These are phyloP conservation scores for Clitoria ternatea DNA, from an alignment of 306 rosid species.

Conservation along the genomic window DNA sequence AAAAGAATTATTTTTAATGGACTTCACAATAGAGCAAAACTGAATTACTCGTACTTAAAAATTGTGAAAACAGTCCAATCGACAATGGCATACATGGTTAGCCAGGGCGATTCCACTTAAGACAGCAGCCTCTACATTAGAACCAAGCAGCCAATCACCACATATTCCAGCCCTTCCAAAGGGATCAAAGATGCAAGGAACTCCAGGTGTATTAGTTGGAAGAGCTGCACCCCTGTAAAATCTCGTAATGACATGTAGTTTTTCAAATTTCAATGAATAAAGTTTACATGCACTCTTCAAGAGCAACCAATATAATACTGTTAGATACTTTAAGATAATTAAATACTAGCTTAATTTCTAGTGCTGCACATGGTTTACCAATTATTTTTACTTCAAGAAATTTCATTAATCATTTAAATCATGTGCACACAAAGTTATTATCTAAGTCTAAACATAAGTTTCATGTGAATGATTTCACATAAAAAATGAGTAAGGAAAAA, in stretches of 20 bases:
- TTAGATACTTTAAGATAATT: not conserved
- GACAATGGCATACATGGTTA: conserved; percentile 53
- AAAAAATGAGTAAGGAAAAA: too few relatives aligned
- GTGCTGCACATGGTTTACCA: too few relatives aligned
- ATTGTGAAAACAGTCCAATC: not conserved
- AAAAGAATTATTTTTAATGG: not conserved
- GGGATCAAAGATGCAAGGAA: conserved; percentile 92
- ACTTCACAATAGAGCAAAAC: not conserved
- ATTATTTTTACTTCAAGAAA: too few relatives aligned
- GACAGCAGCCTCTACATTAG: conserved; percentile 85
- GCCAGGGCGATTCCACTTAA: conserved; percentile 82
- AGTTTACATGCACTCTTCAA: not conserved
- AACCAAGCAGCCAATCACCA: conserved; percentile 95
- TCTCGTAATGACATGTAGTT: conserved; percentile 6
- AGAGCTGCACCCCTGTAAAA: conserved; percentile 93
- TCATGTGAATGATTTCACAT: too few relatives aligned
- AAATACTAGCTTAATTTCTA: too few relatives aligned
- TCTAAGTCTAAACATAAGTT: too few relatives aligned
- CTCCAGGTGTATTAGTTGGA: conserved; percentile 72
- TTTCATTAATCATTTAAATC: too few relatives aligned
- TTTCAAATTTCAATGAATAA: not conserved
- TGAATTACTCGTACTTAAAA: not conserved
- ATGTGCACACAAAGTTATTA: too few relatives aligned
- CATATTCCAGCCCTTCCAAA: conserved; percentile 87
- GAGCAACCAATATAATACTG: not conserved